These are phyloP conservation scores for Discostella stelligeroides DNA, from an alignment of 108 stramenopile species.

Conservation along the genomic window DNA sequence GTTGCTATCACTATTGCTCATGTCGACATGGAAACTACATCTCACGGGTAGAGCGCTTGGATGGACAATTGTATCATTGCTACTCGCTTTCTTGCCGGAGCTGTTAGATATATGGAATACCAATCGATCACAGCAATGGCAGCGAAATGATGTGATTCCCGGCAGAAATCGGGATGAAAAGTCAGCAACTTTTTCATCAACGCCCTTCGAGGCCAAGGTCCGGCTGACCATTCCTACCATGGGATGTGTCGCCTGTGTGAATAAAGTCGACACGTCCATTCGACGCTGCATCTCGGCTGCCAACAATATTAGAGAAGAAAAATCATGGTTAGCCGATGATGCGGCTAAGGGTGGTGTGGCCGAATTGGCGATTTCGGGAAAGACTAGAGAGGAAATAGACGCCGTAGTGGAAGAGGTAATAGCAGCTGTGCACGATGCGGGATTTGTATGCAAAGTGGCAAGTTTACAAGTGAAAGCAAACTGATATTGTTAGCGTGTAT, in stretches of 20 bases:
- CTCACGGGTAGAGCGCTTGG: slow-evolving; percentile 23
- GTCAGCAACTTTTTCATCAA: neutral
- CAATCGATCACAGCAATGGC: neutral
- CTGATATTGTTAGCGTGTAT: too few relatives aligned
- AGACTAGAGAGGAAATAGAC: slow-evolving; percentile 39
- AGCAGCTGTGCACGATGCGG: slow-evolving; percentile 44
- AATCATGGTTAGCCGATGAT: slow-evolving; percentile 59
- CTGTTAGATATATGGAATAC: slow-evolving; percentile 56
- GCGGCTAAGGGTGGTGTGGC: slow-evolving; percentile 54
- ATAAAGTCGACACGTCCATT: slow-evolving; percentile 70
- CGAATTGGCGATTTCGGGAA: slow-evolving; percentile 24
- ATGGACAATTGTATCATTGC: slow-evolving; percentile 30
- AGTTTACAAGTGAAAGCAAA: slow-evolving; percentile 15
- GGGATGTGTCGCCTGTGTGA: slow-evolving; percentile 89
- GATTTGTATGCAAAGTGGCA: slow-evolving; percentile 34
- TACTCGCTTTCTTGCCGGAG: slow-evolving; percentile 76
- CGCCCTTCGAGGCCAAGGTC: slow-evolving; percentile 29
- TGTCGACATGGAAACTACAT: slow-evolving; percentile 36
- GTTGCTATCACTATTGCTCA: slow-evolving; percentile 17
- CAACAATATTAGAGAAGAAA: slow-evolving; percentile 43
- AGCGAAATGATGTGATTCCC: neutral
- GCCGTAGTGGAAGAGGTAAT: slow-evolving; percentile 29
- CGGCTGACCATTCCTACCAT: slow-evolving; percentile 70
- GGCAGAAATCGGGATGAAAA: neutral
- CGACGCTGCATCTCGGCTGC: slow-evolving; percentile 38